A percentile compares a stretch with the other conserved stretches of the same genome.
These are phyloP conservation scores for Suillus discolor DNA, from an alignment of 768 basidiomycete genomes.

Conservation along the genomic window DNA sequence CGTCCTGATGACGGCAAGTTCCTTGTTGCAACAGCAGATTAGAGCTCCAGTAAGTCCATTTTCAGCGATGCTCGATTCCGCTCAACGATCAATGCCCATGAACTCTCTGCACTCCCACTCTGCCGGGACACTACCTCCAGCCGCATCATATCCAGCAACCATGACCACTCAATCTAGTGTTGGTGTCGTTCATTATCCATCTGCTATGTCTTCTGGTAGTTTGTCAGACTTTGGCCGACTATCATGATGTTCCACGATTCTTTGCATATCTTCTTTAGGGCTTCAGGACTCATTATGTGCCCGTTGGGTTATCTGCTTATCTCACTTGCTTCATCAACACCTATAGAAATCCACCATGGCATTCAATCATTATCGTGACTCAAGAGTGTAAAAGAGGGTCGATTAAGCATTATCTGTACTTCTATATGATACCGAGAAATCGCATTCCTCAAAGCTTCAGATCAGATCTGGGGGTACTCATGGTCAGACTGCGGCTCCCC, in stretches of 20 bases:
- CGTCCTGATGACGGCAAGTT: constrained; percentile 71
- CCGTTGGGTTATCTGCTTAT: constrained; percentile 23
- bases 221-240: constrained; percentile 29
- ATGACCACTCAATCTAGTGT: constrained; percentile 22
- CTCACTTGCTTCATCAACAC: constrained; percentile 27
- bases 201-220: constrained; percentile 22
- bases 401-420: constrained; percentile 40
- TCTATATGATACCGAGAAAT: constrained; percentile 34
- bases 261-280: constrained; percentile 22
- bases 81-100: constrained; percentile 26
- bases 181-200: constrained; percentile 23
- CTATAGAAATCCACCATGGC: constrained; percentile 30
- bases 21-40: constrained; percentile 50
- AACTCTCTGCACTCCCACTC: constrained; percentile 40
- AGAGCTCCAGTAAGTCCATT: constrained; percentile 31
- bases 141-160: constrained; percentile 29
- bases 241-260: constrained; percentile 17
- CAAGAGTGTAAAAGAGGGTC: constrained; percentile 24
- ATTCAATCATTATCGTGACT: constrained; percentile 17
- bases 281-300: constrained; percentile 32
- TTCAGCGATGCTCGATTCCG: constrained; percentile 26
- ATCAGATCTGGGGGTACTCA: constrained; percentile 42
- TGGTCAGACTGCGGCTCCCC: constrained; percentile 23
- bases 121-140: constrained; percentile 30
- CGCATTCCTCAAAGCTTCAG: constrained; percentile 28